phyloP scores from a whole-genome alignment of 78 protist genomes.

The Dictyostelium firmibasis region DNA sequence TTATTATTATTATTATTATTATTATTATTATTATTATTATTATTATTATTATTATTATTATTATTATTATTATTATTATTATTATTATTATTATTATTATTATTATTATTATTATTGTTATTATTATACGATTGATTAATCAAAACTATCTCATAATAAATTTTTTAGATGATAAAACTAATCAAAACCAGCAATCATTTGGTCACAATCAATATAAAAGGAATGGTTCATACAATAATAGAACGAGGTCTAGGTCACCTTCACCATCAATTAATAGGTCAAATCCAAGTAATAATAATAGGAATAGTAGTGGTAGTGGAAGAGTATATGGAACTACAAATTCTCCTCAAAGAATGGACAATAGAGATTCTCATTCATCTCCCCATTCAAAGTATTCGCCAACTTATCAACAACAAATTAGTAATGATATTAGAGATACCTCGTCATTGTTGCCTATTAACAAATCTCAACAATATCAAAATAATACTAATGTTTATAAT shows the following conservation, averaged over 20 bases:
- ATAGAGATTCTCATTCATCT: neutral
- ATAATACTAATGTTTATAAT: neutral
- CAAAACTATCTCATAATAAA: neutral
- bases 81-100: too few species aligned
- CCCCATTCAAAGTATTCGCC: neutral
- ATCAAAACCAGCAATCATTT: neutral
- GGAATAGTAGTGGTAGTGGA: neutral
- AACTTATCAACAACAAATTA: neutral
- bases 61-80: too few species aligned
- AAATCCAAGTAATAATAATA: neutral
- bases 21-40: too few species aligned
- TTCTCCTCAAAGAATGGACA: neutral
- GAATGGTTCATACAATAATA: neutral
- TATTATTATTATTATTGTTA: too few species aligned
- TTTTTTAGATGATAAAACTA: neutral
- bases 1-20: too few species aligned
- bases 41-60: too few species aligned
- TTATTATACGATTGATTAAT: too few species aligned
- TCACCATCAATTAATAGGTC: constrained; percentile 11
- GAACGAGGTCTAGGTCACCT: constrained; percentile 1
- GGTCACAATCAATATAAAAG: neutral
- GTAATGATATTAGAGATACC: neutral
- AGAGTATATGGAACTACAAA: neutral
- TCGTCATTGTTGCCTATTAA: neutral
- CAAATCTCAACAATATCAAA: neutral